Evolutionary conservation across 805 yeast genomes (phyloP).

Genomic region (Nakazawaea ernobii): DNA sequence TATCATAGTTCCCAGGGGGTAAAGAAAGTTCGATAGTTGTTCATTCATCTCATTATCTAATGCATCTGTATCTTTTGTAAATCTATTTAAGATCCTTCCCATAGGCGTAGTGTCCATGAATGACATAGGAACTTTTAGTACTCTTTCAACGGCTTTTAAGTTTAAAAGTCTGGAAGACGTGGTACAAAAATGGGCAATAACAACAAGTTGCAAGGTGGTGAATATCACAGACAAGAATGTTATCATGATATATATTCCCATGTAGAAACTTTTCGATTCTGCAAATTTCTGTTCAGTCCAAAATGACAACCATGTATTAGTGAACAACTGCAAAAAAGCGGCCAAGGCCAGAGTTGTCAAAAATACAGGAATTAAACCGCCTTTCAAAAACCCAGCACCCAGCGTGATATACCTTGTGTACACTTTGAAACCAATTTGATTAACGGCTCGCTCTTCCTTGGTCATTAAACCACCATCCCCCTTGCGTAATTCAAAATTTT

Average conservation of each 20-base stretch:
- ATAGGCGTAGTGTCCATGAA: conserved; percentile 83
- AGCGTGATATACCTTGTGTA: conserved; percentile 44
- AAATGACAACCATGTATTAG: conserved; percentile 77
- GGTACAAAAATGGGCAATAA: conserved; percentile 44
- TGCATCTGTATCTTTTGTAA: conserved; percentile 82
- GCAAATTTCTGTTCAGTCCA: conserved; percentile 62
- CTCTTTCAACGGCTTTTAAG: conserved; percentile 47
- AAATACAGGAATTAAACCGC: conserved; percentile 10
- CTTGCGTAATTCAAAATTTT: conserved; percentile 12
- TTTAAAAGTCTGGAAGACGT: conserved; percentile 54
- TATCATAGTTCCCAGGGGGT: conserved; percentile 45
- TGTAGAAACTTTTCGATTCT: conserved; percentile 50
- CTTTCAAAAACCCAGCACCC: conserved; percentile 47
- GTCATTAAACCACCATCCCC: conserved; percentile 31
- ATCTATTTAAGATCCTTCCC: conserved; percentile 80
- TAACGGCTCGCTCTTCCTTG: conserved; percentile 55
- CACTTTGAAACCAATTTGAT: conserved; percentile 42
- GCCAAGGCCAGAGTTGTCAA: conserved; percentile 14
- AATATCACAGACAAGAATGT: conserved; percentile 43
- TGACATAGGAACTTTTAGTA: conserved; percentile 75
- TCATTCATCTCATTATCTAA: conserved; percentile 76
- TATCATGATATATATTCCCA: conserved; percentile 67
- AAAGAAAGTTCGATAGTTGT: conserved; percentile 55
- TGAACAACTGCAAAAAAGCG: conserved; percentile 49
- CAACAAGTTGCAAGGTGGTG: conserved; percentile 34